Percentiles rank a stretch among this genome's conserved stretches.
Evolutionary conservation across 2,329 filamentous ascomycete species (phyloP).

Genomic region (Botryosphaeria dothidea): DNA sequence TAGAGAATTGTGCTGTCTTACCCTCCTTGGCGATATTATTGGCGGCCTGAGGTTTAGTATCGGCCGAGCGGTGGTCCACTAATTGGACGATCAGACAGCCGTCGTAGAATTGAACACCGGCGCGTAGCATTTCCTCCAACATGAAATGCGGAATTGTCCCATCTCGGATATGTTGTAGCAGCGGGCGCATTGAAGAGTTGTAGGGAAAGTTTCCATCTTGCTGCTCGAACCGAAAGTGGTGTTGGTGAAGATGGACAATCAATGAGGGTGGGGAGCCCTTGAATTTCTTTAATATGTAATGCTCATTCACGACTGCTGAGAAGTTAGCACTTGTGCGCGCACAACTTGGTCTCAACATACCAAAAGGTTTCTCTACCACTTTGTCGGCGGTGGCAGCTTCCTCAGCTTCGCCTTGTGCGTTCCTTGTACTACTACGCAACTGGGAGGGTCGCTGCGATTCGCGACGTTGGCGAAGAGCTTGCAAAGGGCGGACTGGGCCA

Average conservation of each 20-base stretch:
- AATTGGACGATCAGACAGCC: constrained; percentile 92
- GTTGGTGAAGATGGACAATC: constrained; percentile 80
- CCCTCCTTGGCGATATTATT: constrained; percentile 54
- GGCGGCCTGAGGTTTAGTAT: constrained; percentile 55
- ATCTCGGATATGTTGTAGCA: constrained; percentile 73
- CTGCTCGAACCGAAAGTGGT: constrained; percentile 81
- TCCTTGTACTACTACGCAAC: constrained; percentile 17
- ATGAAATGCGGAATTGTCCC: constrained; percentile 89
- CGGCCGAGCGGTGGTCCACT: constrained; percentile 78
- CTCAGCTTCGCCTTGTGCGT: constrained; percentile 30
- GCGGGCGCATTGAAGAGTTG: constrained; percentile 83
- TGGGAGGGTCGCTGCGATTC: constrained; percentile 43
- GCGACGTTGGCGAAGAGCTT: constrained; percentile 46
- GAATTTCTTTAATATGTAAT: constrained; percentile 83
- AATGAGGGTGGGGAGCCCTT: constrained; percentile 74
- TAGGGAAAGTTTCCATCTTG: constrained; percentile 93
- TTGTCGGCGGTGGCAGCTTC: constrained; percentile 30
- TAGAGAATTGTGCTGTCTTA: constrained; percentile 71
- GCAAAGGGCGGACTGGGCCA: constrained; percentile 36
- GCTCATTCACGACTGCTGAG: constrained; percentile 67
- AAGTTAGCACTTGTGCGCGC: background rate
- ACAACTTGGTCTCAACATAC: constrained; percentile 22
- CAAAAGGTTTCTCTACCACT: constrained; percentile 33
- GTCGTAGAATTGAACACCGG: constrained; percentile 83
- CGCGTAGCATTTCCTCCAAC: constrained; percentile 71